Evolutionary conservation across 202 grass and related monocot species (phyloP).

Genomic region (Cymbopogon flexuosus): DNA sequence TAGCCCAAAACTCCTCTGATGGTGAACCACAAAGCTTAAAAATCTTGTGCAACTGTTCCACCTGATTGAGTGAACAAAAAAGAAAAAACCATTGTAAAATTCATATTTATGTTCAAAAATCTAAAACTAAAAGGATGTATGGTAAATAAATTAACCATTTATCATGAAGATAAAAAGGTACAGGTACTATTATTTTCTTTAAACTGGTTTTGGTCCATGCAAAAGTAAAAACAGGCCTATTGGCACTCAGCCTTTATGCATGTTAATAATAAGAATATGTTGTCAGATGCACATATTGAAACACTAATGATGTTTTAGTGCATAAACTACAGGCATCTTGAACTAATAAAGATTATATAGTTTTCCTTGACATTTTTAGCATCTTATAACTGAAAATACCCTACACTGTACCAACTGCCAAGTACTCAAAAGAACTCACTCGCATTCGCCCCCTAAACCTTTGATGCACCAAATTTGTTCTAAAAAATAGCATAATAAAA

Average conservation of each 20-base stretch:
- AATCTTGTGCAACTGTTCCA: conserved; percentile 90
- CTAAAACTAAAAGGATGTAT: background rate
- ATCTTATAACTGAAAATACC: conserved; percentile 10
- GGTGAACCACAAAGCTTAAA: conserved; percentile 90
- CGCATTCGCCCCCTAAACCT: background rate
- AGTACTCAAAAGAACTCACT: background rate
- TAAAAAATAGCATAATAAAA: background rate
- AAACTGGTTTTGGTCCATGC: background rate
- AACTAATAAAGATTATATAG: background rate
- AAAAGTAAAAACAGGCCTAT: conserved; percentile 15
- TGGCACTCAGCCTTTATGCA: background rate
- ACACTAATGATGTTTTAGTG: background rate
- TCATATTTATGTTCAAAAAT: background rate
- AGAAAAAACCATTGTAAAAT: background rate
- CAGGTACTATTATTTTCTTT: background rate
- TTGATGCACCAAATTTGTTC: conserved; percentile 19
- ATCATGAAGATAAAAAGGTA: conserved; percentile 10
- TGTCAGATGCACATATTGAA: background rate
- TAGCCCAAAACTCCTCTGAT: conserved; percentile 77
- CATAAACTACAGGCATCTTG: conserved; percentile 2
- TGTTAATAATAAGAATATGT: conserved; percentile 2
- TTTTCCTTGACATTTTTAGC: background rate
- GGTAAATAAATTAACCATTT: conserved; percentile 3
- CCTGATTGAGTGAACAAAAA: conserved; percentile 37
- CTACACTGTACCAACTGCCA: background rate